Percentiles rank a stretch among this genome's conserved stretches.
These are phyloP conservation scores for Salix caprea DNA, from an alignment of 345 rosid genomes.

Conservation along the genomic window DNA sequence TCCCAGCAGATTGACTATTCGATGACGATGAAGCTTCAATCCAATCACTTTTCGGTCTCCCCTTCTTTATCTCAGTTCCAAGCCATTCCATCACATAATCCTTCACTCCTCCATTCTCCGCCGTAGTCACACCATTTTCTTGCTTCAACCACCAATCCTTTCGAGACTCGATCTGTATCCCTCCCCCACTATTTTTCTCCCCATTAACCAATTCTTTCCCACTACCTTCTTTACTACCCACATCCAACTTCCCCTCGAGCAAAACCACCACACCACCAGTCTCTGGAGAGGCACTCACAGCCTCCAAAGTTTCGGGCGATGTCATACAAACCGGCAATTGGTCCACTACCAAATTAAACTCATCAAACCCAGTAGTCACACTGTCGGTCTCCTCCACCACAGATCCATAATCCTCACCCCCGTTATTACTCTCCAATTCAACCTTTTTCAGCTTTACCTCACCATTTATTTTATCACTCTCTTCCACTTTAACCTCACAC, in stretches of 20 bases:
- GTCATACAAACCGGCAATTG: constrained; percentile 59
- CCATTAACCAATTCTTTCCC: constrained; percentile 32
- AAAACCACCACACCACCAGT: constrained; percentile 18
- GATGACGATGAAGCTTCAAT: constrained; percentile 38
- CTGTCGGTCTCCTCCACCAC: constrained; percentile 70
- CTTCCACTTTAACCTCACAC: constrained; percentile 19
- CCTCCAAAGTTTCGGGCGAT: constrained; percentile 45
- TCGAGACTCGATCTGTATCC: constrained; percentile 39
- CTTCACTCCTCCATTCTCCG: constrained; percentile 50
- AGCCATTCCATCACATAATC: constrained; percentile 94
- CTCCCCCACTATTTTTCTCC: not conserved
- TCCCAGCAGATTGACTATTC: constrained; percentile 14
- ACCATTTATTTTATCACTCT: constrained; percentile 1
- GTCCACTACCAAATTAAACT: constrained; percentile 47
- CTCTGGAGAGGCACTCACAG: constrained; percentile 30
- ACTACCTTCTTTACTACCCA: constrained; percentile 40
- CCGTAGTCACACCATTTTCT: not conserved
- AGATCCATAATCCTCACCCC: constrained; percentile 62
- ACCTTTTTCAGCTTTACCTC: constrained; percentile 25
- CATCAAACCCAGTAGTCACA: constrained; percentile 65
- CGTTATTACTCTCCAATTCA: constrained; percentile 37
- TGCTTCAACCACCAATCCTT: constrained; percentile 85
- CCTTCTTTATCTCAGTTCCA: constrained; percentile 75
- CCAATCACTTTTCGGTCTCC: constrained; percentile 77
- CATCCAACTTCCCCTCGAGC: constrained; percentile 38